Evolutionary conservation across 352 stramenopile genomes (phyloP), one percentile per base, ranked within the genome.

Genomic region (Globisporangium radiosum): DNA sequence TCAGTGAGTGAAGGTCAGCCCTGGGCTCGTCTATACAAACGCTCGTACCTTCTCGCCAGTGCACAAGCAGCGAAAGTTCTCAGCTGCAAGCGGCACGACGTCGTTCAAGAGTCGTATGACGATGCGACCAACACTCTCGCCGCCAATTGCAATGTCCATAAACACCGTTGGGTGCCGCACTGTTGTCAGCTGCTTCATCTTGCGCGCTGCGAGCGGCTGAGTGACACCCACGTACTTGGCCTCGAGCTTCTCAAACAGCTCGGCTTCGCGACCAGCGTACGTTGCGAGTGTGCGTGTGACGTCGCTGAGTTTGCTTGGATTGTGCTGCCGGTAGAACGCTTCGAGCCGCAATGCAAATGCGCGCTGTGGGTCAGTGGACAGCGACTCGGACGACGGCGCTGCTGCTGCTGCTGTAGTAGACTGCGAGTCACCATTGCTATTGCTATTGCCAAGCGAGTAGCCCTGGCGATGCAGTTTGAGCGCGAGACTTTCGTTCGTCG

Each of bases 51-150:
- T 91, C 63, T 91, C 81, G 8, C 81, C 81, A 14, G 81, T 91
- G 60, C 81, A 91, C 37, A 90, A 62, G 38, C 73, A 88, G 13
- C 81, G 81, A 69, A 99, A 99, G 69, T 99, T 99, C 64, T 99
- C 94, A 14, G 92, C 94, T 50, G 96, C 96, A 60, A 96, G 94
- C 15, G 96, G 96, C 38, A 89, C 92, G 54, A 86, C 71, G 71
- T 98, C 88, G 55, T 90, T 91, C 17, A 98, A 96, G 25, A 99
- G 76, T 63, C 97, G 92, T 76, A 98, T 90, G 64, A 98, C 94
- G 57, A 98, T 91, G 36, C 94, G 74, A 36, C 96, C 96, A 1
- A 86, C 76, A 13, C 80, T 72, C 40, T 76, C 71, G 11, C 76
- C 84, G 37, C 81, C 83, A 49, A 98, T 89, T 15, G 78, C 83